A percentile compares a stretch with the other conserved stretches of the same genome.
Evolutionary conservation across 2,329 filamentous ascomycete species (phyloP).

Genomic region (Colletotrichum tofieldiae): DNA sequence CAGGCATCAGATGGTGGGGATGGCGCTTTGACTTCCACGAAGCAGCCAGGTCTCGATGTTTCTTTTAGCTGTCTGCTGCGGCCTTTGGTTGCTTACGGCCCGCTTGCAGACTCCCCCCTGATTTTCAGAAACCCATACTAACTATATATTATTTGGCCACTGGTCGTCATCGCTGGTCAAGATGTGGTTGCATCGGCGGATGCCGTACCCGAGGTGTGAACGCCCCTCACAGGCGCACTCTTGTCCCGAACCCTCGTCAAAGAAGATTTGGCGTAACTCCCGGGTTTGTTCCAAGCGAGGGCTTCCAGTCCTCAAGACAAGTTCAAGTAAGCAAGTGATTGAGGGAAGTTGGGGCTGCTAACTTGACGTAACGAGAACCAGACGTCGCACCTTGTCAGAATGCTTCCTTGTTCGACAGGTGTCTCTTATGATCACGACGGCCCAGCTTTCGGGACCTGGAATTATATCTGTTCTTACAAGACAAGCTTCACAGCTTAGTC

Average conservation of each 20-base stretch:
- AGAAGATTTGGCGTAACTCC: background rate
- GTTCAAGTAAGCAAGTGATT: too few relatives aligned
- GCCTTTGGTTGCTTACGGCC: background rate
- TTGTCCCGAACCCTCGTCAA: background rate
- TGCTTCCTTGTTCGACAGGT: background rate
- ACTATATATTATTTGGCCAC: background rate
- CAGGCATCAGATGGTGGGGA: background rate
- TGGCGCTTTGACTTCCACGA: background rate
- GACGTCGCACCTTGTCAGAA: background rate
- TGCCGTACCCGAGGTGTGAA: background rate
- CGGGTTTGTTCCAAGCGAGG: background rate
- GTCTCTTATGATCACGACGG: too few relatives aligned
- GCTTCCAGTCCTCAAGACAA: background rate
- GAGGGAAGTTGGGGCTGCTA: too few relatives aligned
- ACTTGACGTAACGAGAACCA: too few relatives aligned
- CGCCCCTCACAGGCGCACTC: background rate
- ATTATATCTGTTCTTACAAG: too few relatives aligned
- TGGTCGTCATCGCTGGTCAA: background rate
- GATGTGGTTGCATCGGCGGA: background rate
- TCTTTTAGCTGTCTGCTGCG: background rate
- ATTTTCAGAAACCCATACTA: background rate
- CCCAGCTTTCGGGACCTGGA: too few relatives aligned
- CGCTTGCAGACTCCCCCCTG: background rate
- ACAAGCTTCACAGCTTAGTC: too few relatives aligned
- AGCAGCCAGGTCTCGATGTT: background rate